Percentiles rank a stretch among this genome's conserved stretches.
Conservation (phyloP, 2,329 filamentous ascomycete species). For the Aspergillus pseudoglaucus region DNA sequence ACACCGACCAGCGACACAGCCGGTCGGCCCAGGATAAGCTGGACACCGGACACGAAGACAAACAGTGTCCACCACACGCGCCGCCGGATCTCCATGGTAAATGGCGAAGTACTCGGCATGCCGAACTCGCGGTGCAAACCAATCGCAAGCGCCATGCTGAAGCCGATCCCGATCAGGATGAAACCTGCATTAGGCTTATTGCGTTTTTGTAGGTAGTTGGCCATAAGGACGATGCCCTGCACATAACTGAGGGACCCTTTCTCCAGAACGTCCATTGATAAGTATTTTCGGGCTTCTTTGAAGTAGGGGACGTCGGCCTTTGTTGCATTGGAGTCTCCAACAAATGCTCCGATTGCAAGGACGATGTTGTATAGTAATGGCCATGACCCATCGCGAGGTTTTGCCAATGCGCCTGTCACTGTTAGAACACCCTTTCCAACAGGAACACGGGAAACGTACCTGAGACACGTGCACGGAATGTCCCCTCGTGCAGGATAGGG, state of each 20-base stretch:
- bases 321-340: slow-evolving; percentile 12
- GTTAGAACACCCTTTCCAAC: slow-evolving; percentile 1
- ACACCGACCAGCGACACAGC: slow-evolving; percentile 15
- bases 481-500: slow-evolving; percentile 14
- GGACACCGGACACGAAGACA: slow-evolving; percentile 13
- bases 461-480: slow-evolving; percentile 13
- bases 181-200: slow-evolving; percentile 16
- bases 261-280: slow-evolving; percentile 15
- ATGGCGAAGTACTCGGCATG: slow-evolving; percentile 14
- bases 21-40: slow-evolving; percentile 12
- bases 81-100: slow-evolving; percentile 15
- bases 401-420: slow-evolving; percentile 9
- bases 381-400: slow-evolving; percentile 14
- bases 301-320: slow-evolving; percentile 11
- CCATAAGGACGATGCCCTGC: slow-evolving; percentile 12
- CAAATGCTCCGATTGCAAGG: slow-evolving; percentile 14
- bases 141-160: slow-evolving; percentile 14
- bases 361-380: slow-evolving; percentile 13
- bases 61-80: slow-evolving; percentile 18
- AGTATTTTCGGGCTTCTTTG: slow-evolving; percentile 12
- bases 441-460: neutral
- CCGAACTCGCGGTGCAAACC: slow-evolving; percentile 16
- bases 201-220: slow-evolving; percentile 15
- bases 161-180: slow-evolving; percentile 14
- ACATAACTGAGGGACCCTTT: slow-evolving; percentile 16